These are phyloP conservation scores for Pneumocystis canis DNA, from an alignment of 1,139 yeast genomes.

Conservation along the genomic window DNA sequence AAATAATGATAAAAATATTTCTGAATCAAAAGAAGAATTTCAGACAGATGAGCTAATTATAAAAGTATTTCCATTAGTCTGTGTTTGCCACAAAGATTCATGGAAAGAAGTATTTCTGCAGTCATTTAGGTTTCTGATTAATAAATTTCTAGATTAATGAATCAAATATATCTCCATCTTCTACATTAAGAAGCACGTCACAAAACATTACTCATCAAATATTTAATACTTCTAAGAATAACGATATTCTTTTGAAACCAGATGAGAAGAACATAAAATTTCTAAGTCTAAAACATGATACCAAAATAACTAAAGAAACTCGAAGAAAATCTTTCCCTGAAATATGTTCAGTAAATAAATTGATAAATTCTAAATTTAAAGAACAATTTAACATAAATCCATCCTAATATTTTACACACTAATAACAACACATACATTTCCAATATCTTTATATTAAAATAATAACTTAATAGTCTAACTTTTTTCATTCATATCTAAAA, in stretches of 20 bases:
- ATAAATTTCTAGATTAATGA: background rate
- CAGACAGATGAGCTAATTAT: background rate
- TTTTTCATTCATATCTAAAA: background rate
- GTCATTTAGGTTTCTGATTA: background rate
- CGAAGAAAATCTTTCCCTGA: background rate
- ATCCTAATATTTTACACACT: background rate
- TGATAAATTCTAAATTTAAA: background rate
- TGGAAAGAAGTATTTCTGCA: background rate
- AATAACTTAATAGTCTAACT: background rate
- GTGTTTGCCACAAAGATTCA: slow-evolving; percentile 2
- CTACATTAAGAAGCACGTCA: background rate
- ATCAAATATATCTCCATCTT: background rate
- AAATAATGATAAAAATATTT: background rate
- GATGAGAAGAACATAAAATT: background rate
- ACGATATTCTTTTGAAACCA: background rate
- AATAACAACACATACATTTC: background rate
- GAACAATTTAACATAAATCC: background rate
- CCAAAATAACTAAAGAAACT: background rate
- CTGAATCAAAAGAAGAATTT: background rate
- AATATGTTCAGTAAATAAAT: background rate
- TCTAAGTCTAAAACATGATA: background rate
- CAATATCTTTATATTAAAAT: background rate
- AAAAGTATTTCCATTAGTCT: slow-evolving; percentile 1
- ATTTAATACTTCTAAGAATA: background rate
- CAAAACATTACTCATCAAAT: background rate